Evolutionary conservation across 202 grass and related monocot species (phyloP).

Genomic region (Dendrocalamus latiflorus): DNA sequence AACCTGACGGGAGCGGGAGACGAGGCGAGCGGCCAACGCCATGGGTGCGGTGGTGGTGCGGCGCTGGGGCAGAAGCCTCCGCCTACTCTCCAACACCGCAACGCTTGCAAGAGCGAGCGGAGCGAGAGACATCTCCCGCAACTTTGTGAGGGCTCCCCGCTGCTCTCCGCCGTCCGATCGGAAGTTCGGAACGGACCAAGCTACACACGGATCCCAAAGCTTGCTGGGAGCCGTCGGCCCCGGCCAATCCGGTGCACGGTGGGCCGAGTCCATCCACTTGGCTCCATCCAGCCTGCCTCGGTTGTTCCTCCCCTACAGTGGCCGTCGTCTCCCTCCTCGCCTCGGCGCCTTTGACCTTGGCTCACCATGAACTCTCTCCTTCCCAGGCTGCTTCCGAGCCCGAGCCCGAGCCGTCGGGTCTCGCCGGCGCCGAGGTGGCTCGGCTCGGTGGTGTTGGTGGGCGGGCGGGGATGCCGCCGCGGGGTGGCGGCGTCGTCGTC

Average conservation of each 20-base stretch:
- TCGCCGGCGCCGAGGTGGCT: background rate
- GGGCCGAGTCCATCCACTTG: background rate
- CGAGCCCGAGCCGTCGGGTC: background rate
- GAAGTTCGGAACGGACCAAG: too few species aligned
- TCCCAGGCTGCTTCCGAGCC: slow-evolving; percentile 11
- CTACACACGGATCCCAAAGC: slow-evolving; percentile 18
- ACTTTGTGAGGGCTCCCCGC: slow-evolving; percentile 13
- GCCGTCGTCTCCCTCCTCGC: background rate
- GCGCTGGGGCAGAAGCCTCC: slow-evolving; percentile 14
- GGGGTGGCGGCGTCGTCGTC: slow-evolving; percentile 5
- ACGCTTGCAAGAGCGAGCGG: background rate
- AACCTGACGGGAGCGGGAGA: slow-evolving; percentile 79
- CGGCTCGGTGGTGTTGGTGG: background rate
- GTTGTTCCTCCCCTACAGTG: slow-evolving; percentile 19
- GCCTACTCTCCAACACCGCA: slow-evolving; percentile 21
- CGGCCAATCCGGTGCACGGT: background rate
- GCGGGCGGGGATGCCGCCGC: slow-evolving; percentile 22
- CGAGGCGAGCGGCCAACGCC: slow-evolving; percentile 75
- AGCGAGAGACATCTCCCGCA: background rate
- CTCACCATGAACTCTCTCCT: slow-evolving; percentile 54
- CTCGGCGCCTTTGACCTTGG: slow-evolving; percentile 14
- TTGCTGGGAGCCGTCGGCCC: background rate
- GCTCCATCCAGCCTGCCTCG: background rate
- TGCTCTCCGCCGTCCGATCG: slow-evolving; percentile 36
- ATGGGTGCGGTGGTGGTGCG: slow-evolving; percentile 32